Percentiles rank a stretch among this genome's conserved stretches.
phyloP scores from a whole-genome alignment of 345 rosid species.

The Reutealis trisperma region DNA sequence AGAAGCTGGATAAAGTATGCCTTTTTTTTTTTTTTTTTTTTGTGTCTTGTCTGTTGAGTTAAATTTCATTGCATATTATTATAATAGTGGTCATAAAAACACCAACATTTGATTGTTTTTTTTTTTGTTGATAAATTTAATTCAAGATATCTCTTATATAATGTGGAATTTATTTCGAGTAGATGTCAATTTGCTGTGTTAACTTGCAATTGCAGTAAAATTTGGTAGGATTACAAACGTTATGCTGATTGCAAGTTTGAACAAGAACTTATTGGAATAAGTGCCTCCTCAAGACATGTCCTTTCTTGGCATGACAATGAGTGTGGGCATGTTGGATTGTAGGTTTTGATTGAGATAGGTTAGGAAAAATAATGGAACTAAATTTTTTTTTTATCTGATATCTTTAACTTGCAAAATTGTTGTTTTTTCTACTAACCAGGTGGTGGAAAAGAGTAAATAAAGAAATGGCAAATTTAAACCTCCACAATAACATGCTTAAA shows the following conservation, averaged over 20 bases:
- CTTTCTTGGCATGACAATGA: background rate
- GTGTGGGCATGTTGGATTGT: background rate
- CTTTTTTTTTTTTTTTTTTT: conserved; percentile 28
- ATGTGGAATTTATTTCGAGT: background rate
- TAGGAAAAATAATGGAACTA: background rate
- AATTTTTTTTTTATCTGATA: background rate
- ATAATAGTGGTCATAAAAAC: background rate
- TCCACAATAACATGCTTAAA: background rate
- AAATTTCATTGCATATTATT: background rate
- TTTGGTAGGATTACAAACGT: background rate
- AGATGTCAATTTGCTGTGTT: background rate
- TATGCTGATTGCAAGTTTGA: background rate
- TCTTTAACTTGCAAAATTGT: background rate
- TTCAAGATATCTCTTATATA: background rate
- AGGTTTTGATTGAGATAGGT: background rate
- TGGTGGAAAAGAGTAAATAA: background rate
- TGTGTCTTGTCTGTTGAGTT: conserved; percentile 9
- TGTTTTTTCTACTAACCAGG: background rate
- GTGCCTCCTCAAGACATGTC: background rate
- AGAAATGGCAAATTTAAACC: background rate
- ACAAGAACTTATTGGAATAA: background rate
- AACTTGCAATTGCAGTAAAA: background rate
- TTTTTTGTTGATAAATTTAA: background rate
- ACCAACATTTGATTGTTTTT: background rate
- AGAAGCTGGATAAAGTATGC: conserved; percentile 90